Conservation (phyloP, 768 basidiomycete species). For the Russula sp. region DNA sequence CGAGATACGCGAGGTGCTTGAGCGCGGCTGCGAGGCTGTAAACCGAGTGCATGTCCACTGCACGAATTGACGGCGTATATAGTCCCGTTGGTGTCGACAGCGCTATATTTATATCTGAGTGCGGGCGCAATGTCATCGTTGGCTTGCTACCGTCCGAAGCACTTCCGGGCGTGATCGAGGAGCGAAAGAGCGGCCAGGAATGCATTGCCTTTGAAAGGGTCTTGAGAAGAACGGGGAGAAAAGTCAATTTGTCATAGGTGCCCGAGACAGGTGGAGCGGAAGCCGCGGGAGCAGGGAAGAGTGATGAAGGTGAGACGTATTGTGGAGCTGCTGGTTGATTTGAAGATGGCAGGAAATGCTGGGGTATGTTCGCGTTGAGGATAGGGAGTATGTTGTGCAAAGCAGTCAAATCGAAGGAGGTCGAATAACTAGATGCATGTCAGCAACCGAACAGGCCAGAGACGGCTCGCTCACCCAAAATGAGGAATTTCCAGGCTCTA, state of each 20-base stretch:
- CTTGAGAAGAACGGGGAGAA: conserved; percentile 79
- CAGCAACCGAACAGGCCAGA: background rate
- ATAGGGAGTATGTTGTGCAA: conserved; percentile 54
- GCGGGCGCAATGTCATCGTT: conserved; percentile 62
- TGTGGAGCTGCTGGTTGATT: conserved; percentile 31
- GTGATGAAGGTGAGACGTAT: conserved; percentile 34
- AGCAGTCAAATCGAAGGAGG: conserved; percentile 65
- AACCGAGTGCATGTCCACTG: conserved; percentile 46
- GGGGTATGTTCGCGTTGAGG: conserved; percentile 64
- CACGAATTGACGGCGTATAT: conserved; percentile 67
- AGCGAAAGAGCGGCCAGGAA: conserved; percentile 78
- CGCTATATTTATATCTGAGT: conserved; percentile 68
- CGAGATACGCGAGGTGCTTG: conserved; percentile 53
- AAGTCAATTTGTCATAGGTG: conserved; percentile 62
- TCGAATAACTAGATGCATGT: conserved; percentile 52
- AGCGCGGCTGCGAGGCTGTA: conserved; percentile 57
- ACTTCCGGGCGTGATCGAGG: conserved; percentile 50
- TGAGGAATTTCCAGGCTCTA: conserved; percentile 82
- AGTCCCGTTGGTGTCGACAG: conserved; percentile 77
- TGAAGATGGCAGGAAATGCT: conserved; percentile 39
- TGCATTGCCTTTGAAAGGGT: conserved; percentile 72
- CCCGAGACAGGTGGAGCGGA: conserved; percentile 42
- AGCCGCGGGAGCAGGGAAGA: conserved; percentile 34
- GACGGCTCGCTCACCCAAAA: conserved; percentile 52
- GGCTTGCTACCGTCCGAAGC: conserved; percentile 39